Percentiles rank a stretch among this genome's conserved stretches.
Evolutionary conservation across 768 basidiomycete species (phyloP).

Genomic region (Clavulina sp.): DNA sequence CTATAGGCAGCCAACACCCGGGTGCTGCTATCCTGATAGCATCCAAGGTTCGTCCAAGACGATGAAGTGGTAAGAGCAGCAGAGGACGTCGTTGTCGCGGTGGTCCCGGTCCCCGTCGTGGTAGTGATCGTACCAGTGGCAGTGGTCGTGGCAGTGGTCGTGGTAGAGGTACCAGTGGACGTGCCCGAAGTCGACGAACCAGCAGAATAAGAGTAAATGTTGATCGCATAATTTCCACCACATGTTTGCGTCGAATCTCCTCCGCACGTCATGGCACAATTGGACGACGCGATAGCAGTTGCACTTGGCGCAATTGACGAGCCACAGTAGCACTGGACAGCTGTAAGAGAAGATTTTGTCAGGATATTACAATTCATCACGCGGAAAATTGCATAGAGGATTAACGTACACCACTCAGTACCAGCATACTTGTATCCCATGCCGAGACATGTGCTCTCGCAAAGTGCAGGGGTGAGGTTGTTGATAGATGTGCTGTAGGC

Average conservation of each 20-base stretch:
- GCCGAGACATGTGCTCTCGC: conserved; percentile 4
- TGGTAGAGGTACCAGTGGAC: background rate
- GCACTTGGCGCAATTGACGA: background rate
- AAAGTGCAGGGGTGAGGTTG: background rate
- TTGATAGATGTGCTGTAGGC: background rate
- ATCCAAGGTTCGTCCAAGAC: background rate
- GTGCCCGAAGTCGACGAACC: background rate
- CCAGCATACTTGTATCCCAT: conserved; percentile 2
- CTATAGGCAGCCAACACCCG: background rate
- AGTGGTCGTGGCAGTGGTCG: background rate
- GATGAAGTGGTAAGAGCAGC: too few species aligned
- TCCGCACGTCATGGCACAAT: background rate
- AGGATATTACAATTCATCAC: too few species aligned
- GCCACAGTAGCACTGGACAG: conserved; percentile 8
- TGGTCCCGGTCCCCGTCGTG: too few species aligned
- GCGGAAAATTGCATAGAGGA: background rate
- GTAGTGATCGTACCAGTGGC: too few species aligned
- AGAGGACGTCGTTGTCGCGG: too few species aligned
- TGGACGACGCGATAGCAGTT: background rate
- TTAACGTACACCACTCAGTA: background rate
- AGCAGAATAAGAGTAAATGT: background rate
- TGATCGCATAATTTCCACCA: background rate
- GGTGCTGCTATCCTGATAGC: background rate
- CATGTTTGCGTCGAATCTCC: background rate
- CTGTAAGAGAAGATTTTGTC: background rate